Evolutionary conservation across 2,329 filamentous ascomycete genomes (phyloP).

Genomic region (Chrysoporthe deuterocubensis): DNA sequence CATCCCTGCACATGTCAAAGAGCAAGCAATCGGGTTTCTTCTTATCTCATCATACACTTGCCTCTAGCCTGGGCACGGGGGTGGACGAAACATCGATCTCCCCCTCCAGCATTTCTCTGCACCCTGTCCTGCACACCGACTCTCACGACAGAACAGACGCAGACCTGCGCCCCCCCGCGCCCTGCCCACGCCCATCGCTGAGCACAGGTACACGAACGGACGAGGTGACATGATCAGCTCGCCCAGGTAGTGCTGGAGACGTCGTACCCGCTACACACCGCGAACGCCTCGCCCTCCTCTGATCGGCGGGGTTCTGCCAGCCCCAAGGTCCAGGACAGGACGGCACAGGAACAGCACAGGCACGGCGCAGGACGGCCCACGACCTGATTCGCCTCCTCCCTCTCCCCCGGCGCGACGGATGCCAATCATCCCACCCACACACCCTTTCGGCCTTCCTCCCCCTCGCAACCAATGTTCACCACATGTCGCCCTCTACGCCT

Average conservation of each 20-base stretch:
- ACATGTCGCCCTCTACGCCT: conserved; percentile 59
- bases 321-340: neutral
- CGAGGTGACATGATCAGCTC: conserved; percentile 16
- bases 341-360: neutral
- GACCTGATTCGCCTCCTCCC: conserved; percentile 15
- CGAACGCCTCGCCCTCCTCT: conserved; percentile 14
- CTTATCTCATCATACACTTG: conserved; percentile 22
- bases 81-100: conserved; percentile 22
- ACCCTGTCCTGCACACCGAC: conserved; percentile 26
- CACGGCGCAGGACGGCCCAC: neutral
- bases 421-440: conserved; percentile 37
- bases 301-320: neutral
- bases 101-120: conserved; percentile 16
- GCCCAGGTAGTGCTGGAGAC: conserved; percentile 2
- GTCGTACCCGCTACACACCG: conserved; percentile 19
- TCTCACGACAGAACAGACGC: conserved; percentile 18
- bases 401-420: conserved; percentile 25
- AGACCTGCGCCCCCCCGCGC: neutral
- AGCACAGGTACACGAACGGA: conserved; percentile 14
- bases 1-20: conserved; percentile 20
- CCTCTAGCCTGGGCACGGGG: neutral
- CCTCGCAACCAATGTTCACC: conserved; percentile 55
- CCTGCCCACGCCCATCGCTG: conserved; percentile 10
- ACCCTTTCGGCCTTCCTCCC: conserved; percentile 31
- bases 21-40: neutral